Evolutionary conservation across 306 rosid species (phyloP).

Genomic region (Heteromeles arbutifolia): DNA sequence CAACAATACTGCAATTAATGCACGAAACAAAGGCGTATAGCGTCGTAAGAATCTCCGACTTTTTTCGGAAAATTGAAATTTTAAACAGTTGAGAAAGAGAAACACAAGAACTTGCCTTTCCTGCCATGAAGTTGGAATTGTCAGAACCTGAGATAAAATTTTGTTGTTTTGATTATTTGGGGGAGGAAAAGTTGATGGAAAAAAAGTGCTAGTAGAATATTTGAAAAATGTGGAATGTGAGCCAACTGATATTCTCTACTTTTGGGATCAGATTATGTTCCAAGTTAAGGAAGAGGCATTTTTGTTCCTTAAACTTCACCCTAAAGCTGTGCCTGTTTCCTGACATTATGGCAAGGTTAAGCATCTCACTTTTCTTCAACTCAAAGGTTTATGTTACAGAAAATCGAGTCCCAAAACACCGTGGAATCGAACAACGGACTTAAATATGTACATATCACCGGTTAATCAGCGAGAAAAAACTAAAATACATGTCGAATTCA

Average conservation of each 20-base stretch:
- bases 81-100: neutral
- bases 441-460: neutral
- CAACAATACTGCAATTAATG: constrained; percentile 50
- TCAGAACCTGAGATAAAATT: constrained; percentile 13
- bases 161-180: constrained; percentile 19
- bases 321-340: constrained; percentile 22
- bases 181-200: constrained; percentile 12
- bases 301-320: constrained; percentile 30
- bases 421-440: neutral
- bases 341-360: constrained; percentile 33
- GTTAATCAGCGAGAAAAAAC: neutral
- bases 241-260: constrained; percentile 15
- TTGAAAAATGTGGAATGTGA: constrained; percentile 24
- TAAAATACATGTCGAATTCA: constrained; percentile 18
- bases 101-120: constrained; percentile 50
- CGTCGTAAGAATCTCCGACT: neutral
- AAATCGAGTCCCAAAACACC: neutral
- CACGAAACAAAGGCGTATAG: neutral
- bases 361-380: constrained; percentile 39
- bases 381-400: constrained; percentile 11
- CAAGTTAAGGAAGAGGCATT: constrained; percentile 6
- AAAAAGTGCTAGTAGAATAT: constrained; percentile 8
- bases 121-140: constrained; percentile 36
- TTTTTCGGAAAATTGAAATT: neutral
- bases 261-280: constrained; percentile 47